These are phyloP conservation scores for Sanguinoderma infundibulare DNA, from an alignment of 1,284 basidiomycete genomes.

Conservation along the genomic window DNA sequence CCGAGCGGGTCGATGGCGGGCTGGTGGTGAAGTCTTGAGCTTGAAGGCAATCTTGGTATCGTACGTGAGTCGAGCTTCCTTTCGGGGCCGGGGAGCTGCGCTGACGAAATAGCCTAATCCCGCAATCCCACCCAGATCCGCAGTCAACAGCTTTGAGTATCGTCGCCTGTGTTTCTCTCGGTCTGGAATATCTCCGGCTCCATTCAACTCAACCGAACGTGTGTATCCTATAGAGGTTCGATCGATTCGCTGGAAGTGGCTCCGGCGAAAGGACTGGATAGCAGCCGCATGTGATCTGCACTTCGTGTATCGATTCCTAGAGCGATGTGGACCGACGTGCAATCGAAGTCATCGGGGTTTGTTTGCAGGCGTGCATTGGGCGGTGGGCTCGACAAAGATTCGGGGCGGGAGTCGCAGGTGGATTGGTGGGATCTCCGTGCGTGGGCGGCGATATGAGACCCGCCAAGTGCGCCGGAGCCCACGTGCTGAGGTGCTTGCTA, in stretches of 20 bases:
- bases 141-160: slow-evolving; percentile 5
- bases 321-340: slow-evolving; percentile 1
- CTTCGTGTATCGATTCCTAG: slow-evolving; percentile 16
- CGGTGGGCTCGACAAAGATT: background rate
- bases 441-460: slow-evolving; percentile 23
- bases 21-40: slow-evolving; percentile 36
- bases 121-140: slow-evolving; percentile 10
- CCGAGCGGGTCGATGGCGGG: slow-evolving; percentile 36
- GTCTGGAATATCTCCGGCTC: slow-evolving; percentile 15
- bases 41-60: background rate
- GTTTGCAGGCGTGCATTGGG: slow-evolving; percentile 5
- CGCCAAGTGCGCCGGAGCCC: slow-evolving; percentile 12
- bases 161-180: slow-evolving; percentile 7
- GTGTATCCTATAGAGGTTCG: slow-evolving; percentile 10
- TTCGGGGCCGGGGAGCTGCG: background rate
- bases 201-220: slow-evolving; percentile 10
- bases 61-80: slow-evolving; percentile 9
- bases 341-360: slow-evolving; percentile 9
- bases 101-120: background rate
- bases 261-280: slow-evolving; percentile 12
- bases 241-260: slow-evolving; percentile 14
- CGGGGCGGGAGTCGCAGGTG: background rate
- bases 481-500: slow-evolving; percentile 20
- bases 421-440: slow-evolving; percentile 1
- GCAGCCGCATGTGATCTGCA: slow-evolving; percentile 15